Percentiles rank a stretch among this genome's conserved stretches.
Conservation (phyloP, 371 early-diverging fungal genomes). For the Mucor racemosus region DNA sequence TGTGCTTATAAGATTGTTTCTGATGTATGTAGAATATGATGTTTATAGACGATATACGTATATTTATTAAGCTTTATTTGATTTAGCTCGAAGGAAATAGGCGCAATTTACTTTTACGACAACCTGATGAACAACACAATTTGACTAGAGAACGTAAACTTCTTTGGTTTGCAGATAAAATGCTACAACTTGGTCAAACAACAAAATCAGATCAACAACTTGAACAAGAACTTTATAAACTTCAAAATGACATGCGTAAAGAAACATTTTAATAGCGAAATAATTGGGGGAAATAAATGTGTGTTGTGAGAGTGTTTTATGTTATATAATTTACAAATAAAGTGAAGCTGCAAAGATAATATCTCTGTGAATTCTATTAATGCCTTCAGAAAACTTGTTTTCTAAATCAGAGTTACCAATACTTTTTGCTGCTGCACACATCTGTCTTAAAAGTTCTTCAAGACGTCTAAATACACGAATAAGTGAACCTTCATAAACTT, state of each 20-base stretch:
- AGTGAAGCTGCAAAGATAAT: slow-evolving; percentile 98
- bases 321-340: slow-evolving; percentile 75
- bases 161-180: slow-evolving; percentile 49
- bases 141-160: slow-evolving; percentile 23
- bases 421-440: slow-evolving; percentile 93
- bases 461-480: slow-evolving; percentile 95
- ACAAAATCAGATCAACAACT: slow-evolving; percentile 17
- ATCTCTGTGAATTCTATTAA: slow-evolving; percentile 96
- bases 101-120: neutral
- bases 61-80: neutral
- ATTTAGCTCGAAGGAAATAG: neutral
- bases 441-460: slow-evolving; percentile 97
- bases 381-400: slow-evolving; percentile 94
- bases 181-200: slow-evolving; percentile 30
- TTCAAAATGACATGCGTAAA: slow-evolving; percentile 24
- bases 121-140: neutral
- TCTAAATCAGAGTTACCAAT: slow-evolving; percentile 99
- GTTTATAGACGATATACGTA: too few species aligned
- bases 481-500: slow-evolving; percentile 97
- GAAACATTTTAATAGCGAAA: slow-evolving; percentile 12
- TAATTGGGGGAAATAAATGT: neutral
- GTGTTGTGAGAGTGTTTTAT: too few species aligned
- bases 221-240: slow-evolving; percentile 8
- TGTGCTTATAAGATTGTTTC: slow-evolving; percentile 44
- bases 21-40: slow-evolving; percentile 19